Percentiles rank a stretch among this genome's conserved stretches.
Evolutionary conservation across 2,329 filamentous ascomycete genomes (phyloP).

Genomic region (Chaetomium olivaceum): DNA sequence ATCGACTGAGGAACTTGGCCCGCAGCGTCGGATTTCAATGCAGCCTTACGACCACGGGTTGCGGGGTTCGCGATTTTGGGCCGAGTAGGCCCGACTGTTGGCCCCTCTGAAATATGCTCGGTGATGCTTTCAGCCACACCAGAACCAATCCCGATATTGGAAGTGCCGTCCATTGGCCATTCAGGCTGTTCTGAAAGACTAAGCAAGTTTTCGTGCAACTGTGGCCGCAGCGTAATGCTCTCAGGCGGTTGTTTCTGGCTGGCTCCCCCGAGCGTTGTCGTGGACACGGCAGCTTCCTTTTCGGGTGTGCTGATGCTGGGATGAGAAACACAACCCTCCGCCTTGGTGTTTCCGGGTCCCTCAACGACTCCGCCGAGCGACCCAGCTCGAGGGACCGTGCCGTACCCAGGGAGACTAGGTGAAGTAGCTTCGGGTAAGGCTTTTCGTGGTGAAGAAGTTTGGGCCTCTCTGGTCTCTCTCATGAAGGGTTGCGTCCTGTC

Average conservation of each 20-base stretch:
- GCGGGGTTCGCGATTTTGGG: slow-evolving; percentile 48
- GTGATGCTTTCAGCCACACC: slow-evolving; percentile 3
- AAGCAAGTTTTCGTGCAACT: slow-evolving; percentile 11
- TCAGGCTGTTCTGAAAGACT: slow-evolving; percentile 3
- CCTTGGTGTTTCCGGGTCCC: neutral
- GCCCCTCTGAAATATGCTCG: neutral
- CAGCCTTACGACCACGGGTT: slow-evolving; percentile 55
- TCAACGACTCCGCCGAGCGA: neutral
- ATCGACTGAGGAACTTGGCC: slow-evolving; percentile 49
- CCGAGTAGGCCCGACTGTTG: slow-evolving; percentile 5
- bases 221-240: neutral
- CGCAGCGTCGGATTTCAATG: slow-evolving; percentile 52
- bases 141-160: neutral
- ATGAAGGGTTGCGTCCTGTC: neutral
- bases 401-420: slow-evolving; percentile 8
- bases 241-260: neutral
- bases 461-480: neutral
- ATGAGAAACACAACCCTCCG: neutral
- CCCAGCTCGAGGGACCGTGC: neutral
- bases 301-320: neutral
- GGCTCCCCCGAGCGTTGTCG: neutral
- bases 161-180: slow-evolving; percentile 8
- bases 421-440: neutral
- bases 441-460: neutral
- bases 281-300: slow-evolving; percentile 1